These are phyloP conservation scores for Aspergillus hortae DNA, from an alignment of 2,329 filamentous ascomycete genomes.

Conservation along the genomic window DNA sequence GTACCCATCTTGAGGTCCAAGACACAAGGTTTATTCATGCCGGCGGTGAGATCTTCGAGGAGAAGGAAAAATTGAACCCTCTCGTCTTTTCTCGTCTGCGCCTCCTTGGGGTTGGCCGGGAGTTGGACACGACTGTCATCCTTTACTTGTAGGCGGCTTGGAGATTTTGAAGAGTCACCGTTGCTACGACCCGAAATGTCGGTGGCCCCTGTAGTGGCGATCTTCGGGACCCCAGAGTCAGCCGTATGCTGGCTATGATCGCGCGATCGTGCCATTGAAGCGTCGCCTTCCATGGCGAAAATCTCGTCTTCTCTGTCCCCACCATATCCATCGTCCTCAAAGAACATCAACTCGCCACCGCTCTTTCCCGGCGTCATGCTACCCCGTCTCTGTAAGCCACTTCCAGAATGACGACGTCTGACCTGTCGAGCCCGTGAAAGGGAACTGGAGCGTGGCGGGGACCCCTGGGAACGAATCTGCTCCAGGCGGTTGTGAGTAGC, in stretches of 20 bases:
- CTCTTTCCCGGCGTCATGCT: constrained; percentile 66
- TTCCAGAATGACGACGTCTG: constrained; percentile 77
- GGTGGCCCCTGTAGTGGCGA: neutral
- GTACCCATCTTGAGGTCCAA: constrained; percentile 99
- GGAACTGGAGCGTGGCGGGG: constrained; percentile 44
- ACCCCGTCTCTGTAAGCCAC: constrained; percentile 71
- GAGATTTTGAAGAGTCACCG: constrained; percentile 4
- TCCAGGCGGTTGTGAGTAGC: constrained; percentile 31
- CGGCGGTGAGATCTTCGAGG: constrained; percentile 89
- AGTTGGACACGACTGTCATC: constrained; percentile 28
- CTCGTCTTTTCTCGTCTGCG: constrained; percentile 50
- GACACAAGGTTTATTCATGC: constrained; percentile 95
- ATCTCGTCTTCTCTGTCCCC: constrained; percentile 71
- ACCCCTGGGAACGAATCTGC: constrained; percentile 31
- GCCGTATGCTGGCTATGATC: constrained; percentile 8
- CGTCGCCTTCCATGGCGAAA: constrained; percentile 63
- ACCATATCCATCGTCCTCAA: constrained; percentile 82
- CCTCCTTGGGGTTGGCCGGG: constrained; percentile 74
- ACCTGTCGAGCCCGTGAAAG: constrained; percentile 29
- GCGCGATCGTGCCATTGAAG: constrained; percentile 11
- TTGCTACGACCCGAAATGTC: neutral
- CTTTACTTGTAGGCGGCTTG: constrained; percentile 7
- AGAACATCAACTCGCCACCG: constrained; percentile 84
- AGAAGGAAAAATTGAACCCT: constrained; percentile 91
- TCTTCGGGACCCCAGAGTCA: constrained; percentile 12